A percentile compares a stretch with the other conserved stretches of the same genome.
Conservation (phyloP, 2,329 filamentous ascomycete genomes). For the Scortechinia acanthostroma region DNA sequence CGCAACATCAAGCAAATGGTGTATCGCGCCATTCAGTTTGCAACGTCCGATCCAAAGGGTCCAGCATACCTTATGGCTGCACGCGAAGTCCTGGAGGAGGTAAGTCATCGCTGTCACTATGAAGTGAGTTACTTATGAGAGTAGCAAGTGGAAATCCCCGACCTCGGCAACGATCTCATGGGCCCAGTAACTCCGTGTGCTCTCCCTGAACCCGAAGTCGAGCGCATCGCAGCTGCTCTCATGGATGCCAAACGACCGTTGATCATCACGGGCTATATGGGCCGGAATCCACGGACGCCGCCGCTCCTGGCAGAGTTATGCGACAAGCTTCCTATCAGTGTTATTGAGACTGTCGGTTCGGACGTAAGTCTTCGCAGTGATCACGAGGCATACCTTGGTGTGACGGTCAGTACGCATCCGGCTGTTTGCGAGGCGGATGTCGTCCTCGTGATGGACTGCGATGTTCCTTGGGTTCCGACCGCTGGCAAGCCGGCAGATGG, state of each 20-base stretch:
- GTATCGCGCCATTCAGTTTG: constrained; percentile 76
- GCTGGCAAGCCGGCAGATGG: constrained; percentile 47
- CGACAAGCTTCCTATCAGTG: constrained; percentile 58
- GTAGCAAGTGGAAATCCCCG: too few species aligned
- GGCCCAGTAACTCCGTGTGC: constrained; percentile 60
- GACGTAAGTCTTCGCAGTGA: constrained; percentile 76
- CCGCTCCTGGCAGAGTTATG: constrained; percentile 59
- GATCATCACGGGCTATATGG: constrained; percentile 66
- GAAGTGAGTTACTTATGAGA: too few species aligned
- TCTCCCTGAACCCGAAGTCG: constrained; percentile 40
- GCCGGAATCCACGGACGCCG: constrained; percentile 60
- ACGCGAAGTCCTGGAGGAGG: constrained; percentile 78
- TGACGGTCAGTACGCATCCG: constrained; percentile 63
- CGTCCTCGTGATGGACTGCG: constrained; percentile 79
- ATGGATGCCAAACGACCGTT: constrained; percentile 59
- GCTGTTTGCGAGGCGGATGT: constrained; percentile 75
- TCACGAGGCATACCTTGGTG: constrained; percentile 65
- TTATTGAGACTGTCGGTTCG: constrained; percentile 70
- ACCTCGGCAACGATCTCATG: constrained; percentile 69
- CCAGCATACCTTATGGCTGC: constrained; percentile 75
- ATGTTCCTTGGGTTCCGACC: constrained; percentile 90
- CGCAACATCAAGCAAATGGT: constrained; percentile 85
- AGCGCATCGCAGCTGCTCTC: constrained; percentile 54
- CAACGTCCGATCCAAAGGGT: constrained; percentile 68
- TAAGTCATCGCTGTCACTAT: too few species aligned